These are phyloP conservation scores for Aaosphaeria arxii DNA, from an alignment of 2,329 filamentous ascomycete species.

Conservation along the genomic window DNA sequence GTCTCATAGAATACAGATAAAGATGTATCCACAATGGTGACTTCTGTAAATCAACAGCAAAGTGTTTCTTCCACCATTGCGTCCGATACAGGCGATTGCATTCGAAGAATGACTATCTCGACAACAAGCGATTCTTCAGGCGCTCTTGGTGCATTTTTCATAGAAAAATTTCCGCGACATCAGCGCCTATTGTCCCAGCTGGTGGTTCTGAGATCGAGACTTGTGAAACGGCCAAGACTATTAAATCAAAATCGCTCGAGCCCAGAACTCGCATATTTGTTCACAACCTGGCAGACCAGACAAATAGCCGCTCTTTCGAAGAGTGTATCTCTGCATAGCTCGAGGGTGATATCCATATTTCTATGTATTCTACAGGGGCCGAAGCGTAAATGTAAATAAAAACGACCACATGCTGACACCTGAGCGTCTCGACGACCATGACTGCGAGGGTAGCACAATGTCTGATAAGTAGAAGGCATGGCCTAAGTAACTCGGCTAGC, in stretches of 20 bases:
- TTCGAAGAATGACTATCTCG: constrained; percentile 45
- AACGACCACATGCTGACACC: constrained; percentile 38
- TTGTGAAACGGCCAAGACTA: constrained; percentile 36
- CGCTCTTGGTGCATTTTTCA: constrained; percentile 27
- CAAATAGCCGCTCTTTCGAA: constrained; percentile 34
- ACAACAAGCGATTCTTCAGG: constrained; percentile 30
- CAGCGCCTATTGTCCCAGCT: constrained; percentile 27
- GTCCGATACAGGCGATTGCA: constrained; percentile 37
- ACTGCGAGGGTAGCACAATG: constrained; percentile 40
- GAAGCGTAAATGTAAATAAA: constrained; percentile 44
- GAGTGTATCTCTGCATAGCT: constrained; percentile 22
- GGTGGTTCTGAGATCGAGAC: constrained; percentile 45
- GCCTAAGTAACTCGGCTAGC: constrained; percentile 53
- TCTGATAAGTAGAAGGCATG: constrained; percentile 46
- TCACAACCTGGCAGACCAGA: constrained; percentile 38
- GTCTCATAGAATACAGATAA: no score
- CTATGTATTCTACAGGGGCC: constrained; percentile 42
- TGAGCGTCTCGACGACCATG: constrained; percentile 44
- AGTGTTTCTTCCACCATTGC: constrained; percentile 35
- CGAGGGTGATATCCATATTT: constrained; percentile 39
- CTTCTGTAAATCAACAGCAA: constrained; percentile 17
- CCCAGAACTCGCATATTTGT: constrained; percentile 28
- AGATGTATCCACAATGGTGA: background rate
- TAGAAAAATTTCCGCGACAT: constrained; percentile 26
- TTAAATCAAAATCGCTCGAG: constrained; percentile 27